Evolutionary conservation across 176 grass and related monocot species (phyloP).

Genomic region (Thinopyrum elongatum): DNA sequence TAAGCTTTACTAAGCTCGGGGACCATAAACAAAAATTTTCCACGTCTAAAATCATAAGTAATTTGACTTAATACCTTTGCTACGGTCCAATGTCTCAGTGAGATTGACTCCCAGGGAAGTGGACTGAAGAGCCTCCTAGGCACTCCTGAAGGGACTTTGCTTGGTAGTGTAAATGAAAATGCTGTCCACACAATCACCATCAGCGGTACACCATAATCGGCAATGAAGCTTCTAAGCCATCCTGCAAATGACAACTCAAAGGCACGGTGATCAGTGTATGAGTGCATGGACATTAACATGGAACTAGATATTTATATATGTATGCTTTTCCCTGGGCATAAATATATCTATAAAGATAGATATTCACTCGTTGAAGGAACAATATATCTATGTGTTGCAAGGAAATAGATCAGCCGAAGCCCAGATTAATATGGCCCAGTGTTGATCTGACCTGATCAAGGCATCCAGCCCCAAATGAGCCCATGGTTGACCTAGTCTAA

Average conservation of each 20-base stretch:
- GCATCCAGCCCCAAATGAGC: no score
- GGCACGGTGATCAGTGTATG: background rate
- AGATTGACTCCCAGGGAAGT: conserved; percentile 83
- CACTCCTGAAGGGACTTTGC: conserved; percentile 59
- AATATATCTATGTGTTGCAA: no score
- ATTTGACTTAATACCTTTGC: conserved; percentile 50
- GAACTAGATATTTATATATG: background rate
- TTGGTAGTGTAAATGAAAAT: conserved; percentile 70
- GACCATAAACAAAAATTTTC: background rate
- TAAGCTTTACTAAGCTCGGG: background rate
- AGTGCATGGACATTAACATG: background rate
- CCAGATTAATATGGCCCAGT: no score
- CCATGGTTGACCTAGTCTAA: no score
- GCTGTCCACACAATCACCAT: conserved; percentile 94
- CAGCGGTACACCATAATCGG: conserved; percentile 87
- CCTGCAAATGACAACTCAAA: conserved; percentile 47
- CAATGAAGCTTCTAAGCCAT: conserved; percentile 80
- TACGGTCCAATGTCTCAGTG: conserved; percentile 73
- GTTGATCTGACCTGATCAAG: no score
- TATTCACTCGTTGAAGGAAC: no score
- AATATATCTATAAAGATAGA: no score
- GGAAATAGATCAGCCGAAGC: no score
- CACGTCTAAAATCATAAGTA: background rate
- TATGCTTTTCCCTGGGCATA: background rate
- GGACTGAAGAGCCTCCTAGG: conserved; percentile 80